These are phyloP conservation scores for Sugiyamaella neomexicana DNA, from an alignment of 1,139 yeast genomes.

Conservation along the genomic window DNA sequence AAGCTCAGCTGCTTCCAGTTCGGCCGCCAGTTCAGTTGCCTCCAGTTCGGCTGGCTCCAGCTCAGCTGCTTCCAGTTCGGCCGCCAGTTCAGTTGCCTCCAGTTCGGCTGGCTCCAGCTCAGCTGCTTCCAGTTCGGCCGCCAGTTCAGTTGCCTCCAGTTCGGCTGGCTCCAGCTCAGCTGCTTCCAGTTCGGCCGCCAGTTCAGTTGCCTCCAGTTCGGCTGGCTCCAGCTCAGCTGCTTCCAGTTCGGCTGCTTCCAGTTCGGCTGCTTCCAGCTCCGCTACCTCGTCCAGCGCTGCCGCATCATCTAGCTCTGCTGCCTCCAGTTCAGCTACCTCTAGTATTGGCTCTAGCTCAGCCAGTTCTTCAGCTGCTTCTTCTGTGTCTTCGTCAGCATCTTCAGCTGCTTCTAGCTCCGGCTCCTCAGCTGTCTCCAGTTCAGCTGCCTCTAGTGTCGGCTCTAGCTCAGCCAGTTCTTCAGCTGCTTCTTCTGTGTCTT, in stretches of 20 bases:
- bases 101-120: neutral
- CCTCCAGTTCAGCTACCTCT: slow-evolving; percentile 2
- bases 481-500: neutral
- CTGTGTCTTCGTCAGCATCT: neutral
- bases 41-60: neutral
- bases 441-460: neutral
- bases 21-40: neutral
- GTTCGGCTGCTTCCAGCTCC: neutral
- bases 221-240: neutral
- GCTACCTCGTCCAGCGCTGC: neutral
- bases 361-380: neutral
- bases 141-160: slow-evolving; percentile 1
- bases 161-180: neutral
- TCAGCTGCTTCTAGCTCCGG: neutral
- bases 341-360: slow-evolving; percentile 3
- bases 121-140: slow-evolving; percentile 1
- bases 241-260: neutral
- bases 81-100: neutral
- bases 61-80: neutral
- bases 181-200: neutral
- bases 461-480: neutral
- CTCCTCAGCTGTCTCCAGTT: neutral
- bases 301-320: slow-evolving; percentile 4
- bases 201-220: neutral
- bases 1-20: slow-evolving; percentile 9